Conservation (phyloP, 2,329 filamentous ascomycete species). For the Aspergillus sergii region DNA sequence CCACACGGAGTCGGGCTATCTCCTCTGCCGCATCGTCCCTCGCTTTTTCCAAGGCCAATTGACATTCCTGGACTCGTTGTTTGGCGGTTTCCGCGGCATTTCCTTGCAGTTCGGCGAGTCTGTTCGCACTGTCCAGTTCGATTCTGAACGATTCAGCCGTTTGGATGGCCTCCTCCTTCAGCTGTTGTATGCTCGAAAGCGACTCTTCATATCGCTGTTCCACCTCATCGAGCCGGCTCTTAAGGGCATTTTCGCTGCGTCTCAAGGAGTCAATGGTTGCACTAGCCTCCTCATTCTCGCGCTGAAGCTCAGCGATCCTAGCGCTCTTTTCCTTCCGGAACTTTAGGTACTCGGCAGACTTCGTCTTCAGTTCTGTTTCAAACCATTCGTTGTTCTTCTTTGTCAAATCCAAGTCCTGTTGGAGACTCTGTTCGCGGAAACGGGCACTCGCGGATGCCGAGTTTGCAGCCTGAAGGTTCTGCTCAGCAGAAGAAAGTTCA, state of each 20-base stretch:
- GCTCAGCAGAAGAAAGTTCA: slow-evolving; percentile 79
- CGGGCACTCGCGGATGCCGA: slow-evolving; percentile 78
- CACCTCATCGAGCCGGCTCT: slow-evolving; percentile 78
- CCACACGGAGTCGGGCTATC: slow-evolving; percentile 55
- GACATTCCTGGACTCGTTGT: slow-evolving; percentile 61
- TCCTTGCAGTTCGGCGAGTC: slow-evolving; percentile 74
- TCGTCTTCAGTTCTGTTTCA: slow-evolving; percentile 87
- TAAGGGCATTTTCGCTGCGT: slow-evolving; percentile 77
- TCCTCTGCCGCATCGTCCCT: slow-evolving; percentile 66
- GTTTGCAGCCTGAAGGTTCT: slow-evolving; percentile 79
- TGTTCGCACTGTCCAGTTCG: slow-evolving; percentile 77
- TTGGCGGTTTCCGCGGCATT: slow-evolving; percentile 63
- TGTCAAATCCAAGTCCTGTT: slow-evolving; percentile 86
- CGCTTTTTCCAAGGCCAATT: slow-evolving; percentile 58
- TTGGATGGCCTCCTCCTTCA: slow-evolving; percentile 79
- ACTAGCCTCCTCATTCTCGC: slow-evolving; percentile 81
- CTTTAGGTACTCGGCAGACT: slow-evolving; percentile 82
- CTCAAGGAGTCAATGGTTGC: slow-evolving; percentile 76
- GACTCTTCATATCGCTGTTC: slow-evolving; percentile 86
- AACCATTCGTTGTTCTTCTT: slow-evolving; percentile 93
- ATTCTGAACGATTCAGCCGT: slow-evolving; percentile 85
- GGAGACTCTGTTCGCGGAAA: slow-evolving; percentile 85
- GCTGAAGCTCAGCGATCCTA: slow-evolving; percentile 83
- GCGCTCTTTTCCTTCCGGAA: slow-evolving; percentile 94
- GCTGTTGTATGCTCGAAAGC: slow-evolving; percentile 76